Conservation (phyloP, 2,329 filamentous ascomycete species). For the Beauveria scarabaeidicola region DNA sequence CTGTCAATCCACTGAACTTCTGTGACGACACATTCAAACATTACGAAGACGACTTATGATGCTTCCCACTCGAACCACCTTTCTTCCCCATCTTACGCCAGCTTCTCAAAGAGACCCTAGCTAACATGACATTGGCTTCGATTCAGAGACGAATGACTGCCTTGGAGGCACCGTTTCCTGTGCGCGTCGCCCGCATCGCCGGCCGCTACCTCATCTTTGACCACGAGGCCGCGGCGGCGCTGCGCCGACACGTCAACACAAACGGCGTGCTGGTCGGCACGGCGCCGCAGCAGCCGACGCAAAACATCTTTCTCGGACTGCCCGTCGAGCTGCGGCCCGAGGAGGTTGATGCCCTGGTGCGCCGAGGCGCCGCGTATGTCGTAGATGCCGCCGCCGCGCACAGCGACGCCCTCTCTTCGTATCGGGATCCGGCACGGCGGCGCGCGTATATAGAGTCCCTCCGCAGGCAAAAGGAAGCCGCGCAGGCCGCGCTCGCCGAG, state of each 20-base stretch:
- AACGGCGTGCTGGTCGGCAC: constrained; percentile 81
- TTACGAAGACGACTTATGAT: constrained; percentile 39
- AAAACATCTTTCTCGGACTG: constrained; percentile 86
- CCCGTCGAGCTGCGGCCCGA: constrained; percentile 87
- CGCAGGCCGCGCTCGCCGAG: constrained; percentile 32
- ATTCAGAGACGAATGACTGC: constrained; percentile 14
- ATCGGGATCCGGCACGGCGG: constrained; percentile 46
- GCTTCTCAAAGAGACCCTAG: background rate
- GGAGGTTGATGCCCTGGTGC: constrained; percentile 74
- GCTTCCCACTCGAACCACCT: constrained; percentile 5
- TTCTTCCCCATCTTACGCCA: background rate
- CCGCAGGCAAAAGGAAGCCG: constrained; percentile 32
- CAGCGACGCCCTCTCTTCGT: constrained; percentile 49
- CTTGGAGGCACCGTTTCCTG: constrained; percentile 28
- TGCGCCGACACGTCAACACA: constrained; percentile 74
- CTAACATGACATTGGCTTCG: constrained; percentile 3
- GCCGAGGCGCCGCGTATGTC: constrained; percentile 66
- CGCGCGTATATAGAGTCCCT: constrained; percentile 55
- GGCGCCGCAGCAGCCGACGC: constrained; percentile 84
- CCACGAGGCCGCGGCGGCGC: constrained; percentile 64
- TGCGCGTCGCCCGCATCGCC: constrained; percentile 74
- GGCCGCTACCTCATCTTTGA: constrained; percentile 87
- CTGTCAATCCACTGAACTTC: constrained; percentile 52
- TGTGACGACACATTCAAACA: constrained; percentile 34
- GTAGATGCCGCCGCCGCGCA: constrained; percentile 73